Evolutionary conservation across 2,329 filamentous ascomycete species (phyloP).

Genomic region (Beauveria caledonica): DNA sequence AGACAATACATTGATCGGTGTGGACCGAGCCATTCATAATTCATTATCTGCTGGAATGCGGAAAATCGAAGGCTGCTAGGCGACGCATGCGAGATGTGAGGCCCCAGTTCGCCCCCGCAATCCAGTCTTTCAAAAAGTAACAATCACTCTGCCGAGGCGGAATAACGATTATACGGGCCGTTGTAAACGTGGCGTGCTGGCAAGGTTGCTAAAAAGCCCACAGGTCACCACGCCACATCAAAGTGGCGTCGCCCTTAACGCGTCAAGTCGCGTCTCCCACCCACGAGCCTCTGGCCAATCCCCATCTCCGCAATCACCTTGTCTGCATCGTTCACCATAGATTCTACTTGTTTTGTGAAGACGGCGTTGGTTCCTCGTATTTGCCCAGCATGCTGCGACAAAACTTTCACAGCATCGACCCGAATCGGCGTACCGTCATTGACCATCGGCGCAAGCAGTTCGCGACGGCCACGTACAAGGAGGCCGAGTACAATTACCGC

Average conservation of each 20-base stretch:
- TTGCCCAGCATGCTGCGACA: slow-evolving; percentile 38
- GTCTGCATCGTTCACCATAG: not conserved
- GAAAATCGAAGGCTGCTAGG: no score
- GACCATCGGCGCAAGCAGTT: slow-evolving; percentile 86
- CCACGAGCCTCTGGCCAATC: not conserved
- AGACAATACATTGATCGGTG: no score
- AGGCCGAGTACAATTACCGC: slow-evolving; percentile 71
- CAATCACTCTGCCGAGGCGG: no score
- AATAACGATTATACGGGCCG: no score
- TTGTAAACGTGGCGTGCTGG: not conserved
- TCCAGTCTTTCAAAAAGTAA: no score
- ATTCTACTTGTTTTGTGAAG: not conserved
- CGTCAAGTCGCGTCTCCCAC: slow-evolving; percentile 27
- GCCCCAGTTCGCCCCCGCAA: no score
- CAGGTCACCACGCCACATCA: not conserved
- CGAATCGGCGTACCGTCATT: slow-evolving; percentile 69
- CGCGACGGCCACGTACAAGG: slow-evolving; percentile 65
- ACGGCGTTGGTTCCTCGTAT: not conserved
- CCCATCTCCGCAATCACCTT: slow-evolving; percentile 1
- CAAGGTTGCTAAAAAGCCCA: not conserved
- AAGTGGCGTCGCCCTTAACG: slow-evolving; percentile 18
- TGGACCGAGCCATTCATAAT: no score
- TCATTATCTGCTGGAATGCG: no score
- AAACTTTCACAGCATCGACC: slow-evolving; percentile 44
- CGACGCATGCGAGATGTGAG: no score